Base-by-base conservation (phyloP, 2,329 filamentous ascomycete genomes). In the Penicillium aurantiogriseum region DNA sequence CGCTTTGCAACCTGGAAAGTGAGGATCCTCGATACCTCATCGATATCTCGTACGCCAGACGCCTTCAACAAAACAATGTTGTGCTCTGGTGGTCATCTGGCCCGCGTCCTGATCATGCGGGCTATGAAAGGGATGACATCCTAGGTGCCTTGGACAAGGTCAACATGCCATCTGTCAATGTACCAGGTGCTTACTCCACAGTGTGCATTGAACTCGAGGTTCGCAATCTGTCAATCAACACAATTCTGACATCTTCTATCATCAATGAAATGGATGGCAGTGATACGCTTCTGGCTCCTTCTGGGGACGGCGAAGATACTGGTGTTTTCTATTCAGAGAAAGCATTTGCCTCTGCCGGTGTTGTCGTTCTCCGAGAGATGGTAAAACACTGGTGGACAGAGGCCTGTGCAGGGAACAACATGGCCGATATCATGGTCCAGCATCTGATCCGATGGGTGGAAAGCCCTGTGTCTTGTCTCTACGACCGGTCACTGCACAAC, bases 321-420 rank as follows among this genome's bases (percentile, higher is more conserved):
- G 88, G 88, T 58, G 83, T 88, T 19, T 84, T 96, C 7, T 89
- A 90, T 60, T 90, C 92, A 0, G 92, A 96, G 61, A 94, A 89
- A 59, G 91, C 93, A 0, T 99, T 99, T 71, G 88, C 93, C n/a
- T 90, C 91, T 49, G 92, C 93, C 3, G 91, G 92, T 54, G 90
- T 97, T 5, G 84, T 88, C 7, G 94, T 99, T 0, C 81, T 99
- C 4, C 88, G 94, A 15, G 95, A 97, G 67, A 97, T 99, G 92
- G 94, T 99, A 66, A 96, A 97, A 74, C 85, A 90, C 3, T 99
- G 95, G 95, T 99, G 94, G 94, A 84, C 88, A 1, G 93, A 99
- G 74, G 95, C 94, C 6, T 94, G 91, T 71, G 87, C 86, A 60
- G 91, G 92, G 38, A 95, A 90, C 67, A 88, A 86, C 40, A 97